phyloP scores from a whole-genome alignment of 768 basidiomycete genomes.

The Psilocybe cubensis region DNA sequence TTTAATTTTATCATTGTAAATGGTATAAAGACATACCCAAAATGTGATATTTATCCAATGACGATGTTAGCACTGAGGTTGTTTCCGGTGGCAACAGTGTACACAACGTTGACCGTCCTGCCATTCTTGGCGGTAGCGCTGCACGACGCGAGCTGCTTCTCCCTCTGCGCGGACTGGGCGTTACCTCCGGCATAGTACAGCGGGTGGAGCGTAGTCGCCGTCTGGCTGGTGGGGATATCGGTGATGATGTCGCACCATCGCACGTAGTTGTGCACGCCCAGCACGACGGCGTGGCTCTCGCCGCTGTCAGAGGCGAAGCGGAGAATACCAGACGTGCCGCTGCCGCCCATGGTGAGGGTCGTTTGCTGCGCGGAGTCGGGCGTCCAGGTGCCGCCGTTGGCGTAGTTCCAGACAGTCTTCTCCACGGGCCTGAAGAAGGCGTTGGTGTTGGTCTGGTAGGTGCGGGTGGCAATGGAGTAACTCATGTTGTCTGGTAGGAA shows the following conservation, averaged over 20 bases:
- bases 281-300: constrained; percentile 32
- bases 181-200: constrained; percentile 25
- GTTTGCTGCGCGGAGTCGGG: constrained; percentile 29
- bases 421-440: constrained; percentile 33
- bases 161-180: neutral
- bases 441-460: constrained; percentile 12
- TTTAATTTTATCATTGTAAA: neutral
- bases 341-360: constrained; percentile 32
- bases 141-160: constrained; percentile 3
- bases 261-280: constrained; percentile 42
- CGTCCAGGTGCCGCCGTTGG: constrained; percentile 29
- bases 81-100: constrained; percentile 3
- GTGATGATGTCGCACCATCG: constrained; percentile 41
- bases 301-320: constrained; percentile 31
- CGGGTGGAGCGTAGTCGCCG: constrained; percentile 26
- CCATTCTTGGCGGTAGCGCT: constrained; percentile 1
- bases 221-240: constrained; percentile 26
- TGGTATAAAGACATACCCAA: neutral
- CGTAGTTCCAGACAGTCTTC: constrained; percentile 27
- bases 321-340: constrained; percentile 31
- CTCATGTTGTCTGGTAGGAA: too few relatives aligned
- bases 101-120: constrained; percentile 1
- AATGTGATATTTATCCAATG: constrained; percentile 1
- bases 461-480: constrained; percentile 3
- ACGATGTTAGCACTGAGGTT: constrained; percentile 6